Evolutionary conservation across 306 rosid genomes (phyloP), one percentile per base, ranked within the genome.

Genomic region (Cicer bijugum): DNA sequence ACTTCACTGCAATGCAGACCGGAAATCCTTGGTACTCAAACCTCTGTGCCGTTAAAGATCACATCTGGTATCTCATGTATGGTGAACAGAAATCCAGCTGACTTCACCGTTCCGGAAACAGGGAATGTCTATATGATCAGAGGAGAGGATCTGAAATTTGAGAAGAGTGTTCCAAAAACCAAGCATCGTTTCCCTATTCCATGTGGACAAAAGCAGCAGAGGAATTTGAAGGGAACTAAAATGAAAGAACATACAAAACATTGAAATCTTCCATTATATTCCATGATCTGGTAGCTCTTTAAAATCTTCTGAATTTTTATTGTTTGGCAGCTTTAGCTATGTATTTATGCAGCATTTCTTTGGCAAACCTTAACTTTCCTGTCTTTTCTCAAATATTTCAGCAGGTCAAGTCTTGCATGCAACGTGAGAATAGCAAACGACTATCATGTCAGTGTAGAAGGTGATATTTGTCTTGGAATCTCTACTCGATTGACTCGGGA

Each of bases 11-110:
- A 75, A 42, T 52, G 45, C 64, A 81, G 78, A 33, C 37, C 71
- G 80, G 82, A 81, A 70, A 65, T 71, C 59, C 78, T 39, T 77
- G 82, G 83, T 74, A 55, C 75, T 55, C 78, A 74, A 60, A 75
- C 85, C 71, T 45, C 78, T 63, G 20, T 75, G 83, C 87, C 82
- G 11, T 74, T 74, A 10, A 86, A 76, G 75, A 84, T 66, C 64
- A 74, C 72, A 69, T 51, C 69, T 6, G 88, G 78, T 42, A 69
- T 65, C 75, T 56, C 80, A 33, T 95, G 99, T 79, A 39, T 65
- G 58, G 55, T 84, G 53, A 95, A 95, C 79, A 87, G 79, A 84
- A 95, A 95, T 71, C 99, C 99, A n/a, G 96, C 99, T 74, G 99
- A 95, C 28, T 92, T 95, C 81, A 80, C 85, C 78, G 15, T 72